Evolutionary conservation across 805 yeast species (phyloP), one percentile per base, ranked within the genome.

Genomic region (Hanseniaspora jakobsenii): DNA sequence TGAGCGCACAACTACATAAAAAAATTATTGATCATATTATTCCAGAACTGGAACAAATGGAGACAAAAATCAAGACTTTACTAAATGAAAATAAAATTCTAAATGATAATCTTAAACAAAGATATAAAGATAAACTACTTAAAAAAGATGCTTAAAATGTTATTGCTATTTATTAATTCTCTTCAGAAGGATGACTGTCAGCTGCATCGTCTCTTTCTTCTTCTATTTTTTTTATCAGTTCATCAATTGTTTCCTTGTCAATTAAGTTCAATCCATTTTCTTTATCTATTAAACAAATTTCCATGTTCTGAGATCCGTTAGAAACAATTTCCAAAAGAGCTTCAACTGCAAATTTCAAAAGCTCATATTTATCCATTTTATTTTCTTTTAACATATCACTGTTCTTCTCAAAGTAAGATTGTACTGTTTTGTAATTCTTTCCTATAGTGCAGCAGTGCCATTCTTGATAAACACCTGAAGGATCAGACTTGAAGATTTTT

Each of bases 361-460:
- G 77, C 64, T 78, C 72, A 9, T 66, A 76, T 29, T 65, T 71
- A 49, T 63, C 60, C 66, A 83, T 85, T 9, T 8, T 35, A 22
- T 42, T 42, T 42, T 42, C 39, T 23, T 42, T 42, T 23, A 42
- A 35, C 17, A 29, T 27, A 18, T 42, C 46, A 21, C 34, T 35
- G 57, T 84, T 82, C 66, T 86, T 87, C 62, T 91, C 98, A 62
- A 91, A 72, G 55, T 87, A 83, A 62, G 91, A 98, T 54, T 94
- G 78, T 28, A 91, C 96, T 3, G 97, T 89, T 62, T 91, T 89
- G 50, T 91, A 75, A 50, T 91, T 81, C 58, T 95, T 77, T 48
- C 98, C 98, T 57, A 91, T 91, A 16, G 97, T 86, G 59, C 84
- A 89, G 27, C 97, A 96, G 62, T 87, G 84, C 98, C 98, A 91